phyloP scores from a whole-genome alignment of 2,329 filamentous ascomycete species.

The Daldinia eschscholtzii region DNA sequence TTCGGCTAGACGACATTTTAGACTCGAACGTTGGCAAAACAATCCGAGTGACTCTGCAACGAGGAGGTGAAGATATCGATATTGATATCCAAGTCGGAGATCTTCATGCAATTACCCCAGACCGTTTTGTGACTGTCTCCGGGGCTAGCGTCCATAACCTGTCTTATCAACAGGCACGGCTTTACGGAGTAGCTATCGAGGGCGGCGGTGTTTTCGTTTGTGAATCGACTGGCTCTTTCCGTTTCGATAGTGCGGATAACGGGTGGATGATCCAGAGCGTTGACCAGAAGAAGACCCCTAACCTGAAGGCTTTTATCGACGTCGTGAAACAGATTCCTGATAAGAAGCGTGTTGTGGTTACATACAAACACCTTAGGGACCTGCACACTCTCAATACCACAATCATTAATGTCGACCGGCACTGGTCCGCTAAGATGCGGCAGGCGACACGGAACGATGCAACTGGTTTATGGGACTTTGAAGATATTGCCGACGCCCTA shows the following conservation, averaged over 20 bases:
- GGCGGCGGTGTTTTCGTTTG: slow-evolving; percentile 86
- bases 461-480: slow-evolving; percentile 95
- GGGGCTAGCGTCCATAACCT: slow-evolving; percentile 95
- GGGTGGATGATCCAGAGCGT: slow-evolving; percentile 95
- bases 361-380: slow-evolving; percentile 95
- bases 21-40: slow-evolving; percentile 85
- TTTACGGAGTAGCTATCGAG: slow-evolving; percentile 91
- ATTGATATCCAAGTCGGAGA: slow-evolving; percentile 89
- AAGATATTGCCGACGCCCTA: slow-evolving; percentile 83
- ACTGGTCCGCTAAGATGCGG: slow-evolving; percentile 97
- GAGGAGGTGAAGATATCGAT: slow-evolving; percentile 88
- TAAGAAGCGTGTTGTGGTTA: slow-evolving; percentile 86
- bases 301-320: slow-evolving; percentile 88
- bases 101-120: slow-evolving; percentile 93
- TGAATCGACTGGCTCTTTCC: slow-evolving; percentile 94
- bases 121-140: slow-evolving; percentile 93
- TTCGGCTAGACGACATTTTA: slow-evolving; percentile 89
- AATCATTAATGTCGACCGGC: slow-evolving; percentile 91
- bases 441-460: slow-evolving; percentile 90
- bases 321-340: slow-evolving; percentile 91
- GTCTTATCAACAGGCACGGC: slow-evolving; percentile 96
- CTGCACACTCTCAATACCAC: slow-evolving; percentile 94
- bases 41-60: slow-evolving; percentile 86
- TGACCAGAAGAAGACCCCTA: slow-evolving; percentile 90
- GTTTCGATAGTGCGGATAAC: slow-evolving; percentile 89